These are phyloP conservation scores for Plantago ovata DNA, from an alignment of 257 asterid genomes.

Conservation along the genomic window DNA sequence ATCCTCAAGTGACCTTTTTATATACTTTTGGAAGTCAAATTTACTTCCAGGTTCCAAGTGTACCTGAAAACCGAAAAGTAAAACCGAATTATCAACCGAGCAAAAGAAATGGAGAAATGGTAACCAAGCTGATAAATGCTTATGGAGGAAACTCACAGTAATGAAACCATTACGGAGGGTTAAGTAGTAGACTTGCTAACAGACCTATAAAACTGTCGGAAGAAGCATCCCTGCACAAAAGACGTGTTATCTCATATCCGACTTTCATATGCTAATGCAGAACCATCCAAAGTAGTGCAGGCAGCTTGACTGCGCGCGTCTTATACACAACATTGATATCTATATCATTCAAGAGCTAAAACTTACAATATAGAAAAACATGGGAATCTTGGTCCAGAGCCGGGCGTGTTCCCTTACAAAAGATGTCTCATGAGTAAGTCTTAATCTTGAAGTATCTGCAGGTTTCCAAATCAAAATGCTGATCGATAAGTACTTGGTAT, in stretches of 20 bases:
- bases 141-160: slow-evolving; percentile 42
- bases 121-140: neutral
- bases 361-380: slow-evolving; percentile 80
- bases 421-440: slow-evolving; percentile 85
- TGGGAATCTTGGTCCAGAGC: slow-evolving; percentile 74
- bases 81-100: neutral
- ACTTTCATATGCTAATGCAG: neutral
- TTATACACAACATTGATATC: too few species aligned
- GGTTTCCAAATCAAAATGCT: slow-evolving; percentile 2
- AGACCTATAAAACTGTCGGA: slow-evolving; percentile 74
- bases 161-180: slow-evolving; percentile 91
- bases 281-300: neutral
- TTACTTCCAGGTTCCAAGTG: slow-evolving; percentile 95
- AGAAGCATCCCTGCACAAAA: slow-evolving; percentile 74
- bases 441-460: slow-evolving; percentile 87
- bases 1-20: slow-evolving; percentile 89
- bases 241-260: neutral
- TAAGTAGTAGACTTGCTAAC: slow-evolving; percentile 80
- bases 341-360: neutral
- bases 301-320: too few species aligned
- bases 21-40: slow-evolving; percentile 90
- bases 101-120: neutral
- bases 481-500: too few species aligned
- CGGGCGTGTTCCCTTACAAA: slow-evolving; percentile 92
- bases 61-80: slow-evolving; percentile 36